A percentile compares a stretch with the other conserved stretches of the same genome.
These are phyloP conservation scores for Priceomyces haplophilus DNA, from an alignment of 805 yeast species.

Conservation along the genomic window DNA sequence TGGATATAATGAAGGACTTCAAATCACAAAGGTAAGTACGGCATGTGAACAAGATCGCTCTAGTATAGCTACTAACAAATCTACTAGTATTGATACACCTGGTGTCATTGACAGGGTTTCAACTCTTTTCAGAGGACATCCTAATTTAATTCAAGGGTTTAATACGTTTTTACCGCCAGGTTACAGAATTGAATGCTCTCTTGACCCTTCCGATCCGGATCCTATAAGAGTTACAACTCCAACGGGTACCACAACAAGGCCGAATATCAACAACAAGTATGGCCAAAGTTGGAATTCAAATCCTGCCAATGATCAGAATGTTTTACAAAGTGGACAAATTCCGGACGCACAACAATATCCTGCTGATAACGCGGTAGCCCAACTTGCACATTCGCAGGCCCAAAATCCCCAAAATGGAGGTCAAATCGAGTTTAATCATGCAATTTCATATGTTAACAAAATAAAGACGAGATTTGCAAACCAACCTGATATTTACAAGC, in stretches of 20 bases:
- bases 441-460: constrained; percentile 92
- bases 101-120: constrained; percentile 97
- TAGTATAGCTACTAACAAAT: constrained; percentile 14
- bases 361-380: constrained; percentile 5
- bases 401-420: constrained; percentile 33
- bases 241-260: constrained; percentile 76
- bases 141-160: constrained; percentile 91
- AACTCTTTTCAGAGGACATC: constrained; percentile 86
- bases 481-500: constrained; percentile 95
- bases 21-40: constrained; percentile 75
- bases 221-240: constrained; percentile 96
- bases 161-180: constrained; percentile 98
- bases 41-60: not conserved
- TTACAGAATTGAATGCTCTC: constrained; percentile 85
- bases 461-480: constrained; percentile 89
- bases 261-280: constrained; percentile 41
- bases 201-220: constrained; percentile 84
- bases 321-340: constrained; percentile 3
- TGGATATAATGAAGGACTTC: constrained; percentile 98
- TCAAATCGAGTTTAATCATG: constrained; percentile 95
- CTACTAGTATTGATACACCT: constrained; percentile 82
- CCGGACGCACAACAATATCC: constrained; percentile 6
- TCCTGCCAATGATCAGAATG: constrained; percentile 15
- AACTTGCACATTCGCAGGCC: constrained; percentile 9
- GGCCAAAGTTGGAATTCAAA: constrained; percentile 28